These are phyloP conservation scores for Trichoderma afroharzianum DNA, from an alignment of 2,329 filamentous ascomycete genomes.

Conservation along the genomic window DNA sequence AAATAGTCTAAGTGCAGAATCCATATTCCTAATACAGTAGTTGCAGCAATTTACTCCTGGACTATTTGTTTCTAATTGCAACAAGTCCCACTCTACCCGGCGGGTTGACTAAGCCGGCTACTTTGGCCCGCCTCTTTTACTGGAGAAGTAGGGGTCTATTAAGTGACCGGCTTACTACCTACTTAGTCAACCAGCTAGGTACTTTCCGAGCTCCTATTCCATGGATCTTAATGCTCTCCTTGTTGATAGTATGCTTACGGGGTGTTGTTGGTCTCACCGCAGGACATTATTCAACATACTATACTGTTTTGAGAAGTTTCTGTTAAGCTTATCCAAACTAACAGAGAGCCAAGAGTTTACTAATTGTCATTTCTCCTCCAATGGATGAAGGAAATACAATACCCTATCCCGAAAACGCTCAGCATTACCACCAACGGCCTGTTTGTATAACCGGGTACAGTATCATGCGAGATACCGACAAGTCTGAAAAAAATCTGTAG, in stretches of 20 bases:
- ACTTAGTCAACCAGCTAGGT: background rate
- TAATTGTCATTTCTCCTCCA: background rate
- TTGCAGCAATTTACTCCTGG: background rate
- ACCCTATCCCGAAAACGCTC: background rate
- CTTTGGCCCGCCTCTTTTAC: background rate
- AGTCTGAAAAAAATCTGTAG: background rate
- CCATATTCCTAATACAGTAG: background rate
- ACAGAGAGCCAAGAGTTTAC: background rate
- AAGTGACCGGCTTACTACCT: background rate
- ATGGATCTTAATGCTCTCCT: background rate
- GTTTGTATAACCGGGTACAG: background rate
- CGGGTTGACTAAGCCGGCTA: background rate
- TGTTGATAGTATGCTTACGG: background rate
- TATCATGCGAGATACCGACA: background rate
- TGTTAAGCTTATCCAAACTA: background rate
- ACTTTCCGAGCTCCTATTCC: background rate
- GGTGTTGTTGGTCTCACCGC: background rate
- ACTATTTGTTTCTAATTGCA: background rate
- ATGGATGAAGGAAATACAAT: background rate
- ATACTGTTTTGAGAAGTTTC: background rate
- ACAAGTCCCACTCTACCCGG: background rate
- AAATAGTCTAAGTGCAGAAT: background rate
- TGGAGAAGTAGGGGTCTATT: background rate
- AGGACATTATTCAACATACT: background rate
- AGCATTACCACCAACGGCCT: background rate